Percentiles rank a stretch among this genome's conserved stretches.
These are phyloP conservation scores for Xenoacremonium recifei DNA, from an alignment of 2,329 filamentous ascomycete species.

Conservation along the genomic window DNA sequence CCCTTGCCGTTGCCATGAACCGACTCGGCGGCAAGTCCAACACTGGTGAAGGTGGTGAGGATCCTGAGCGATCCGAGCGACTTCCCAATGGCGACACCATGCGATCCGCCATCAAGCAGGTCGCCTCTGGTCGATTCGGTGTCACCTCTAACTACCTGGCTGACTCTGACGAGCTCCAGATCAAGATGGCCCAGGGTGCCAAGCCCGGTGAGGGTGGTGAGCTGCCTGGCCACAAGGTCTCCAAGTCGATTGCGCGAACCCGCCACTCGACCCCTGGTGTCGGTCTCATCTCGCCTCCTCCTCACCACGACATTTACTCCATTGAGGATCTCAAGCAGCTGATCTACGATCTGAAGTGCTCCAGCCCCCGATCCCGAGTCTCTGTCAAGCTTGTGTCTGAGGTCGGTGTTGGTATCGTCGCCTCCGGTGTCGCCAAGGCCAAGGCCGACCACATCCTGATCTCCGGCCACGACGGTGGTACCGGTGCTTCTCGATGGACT, in stretches of 20 bases:
- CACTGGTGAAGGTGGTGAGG: conserved; percentile 95
- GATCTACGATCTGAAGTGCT: conserved; percentile 97
- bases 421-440: conserved; percentile 94
- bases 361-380: conserved; percentile 85
- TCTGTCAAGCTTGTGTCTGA: conserved; percentile 98
- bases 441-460: conserved; percentile 97
- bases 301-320: conserved; percentile 97
- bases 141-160: conserved; percentile 93
- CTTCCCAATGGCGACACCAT: conserved; percentile 94
- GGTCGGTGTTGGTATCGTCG: conserved; percentile 95
- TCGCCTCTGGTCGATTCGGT: conserved; percentile 93
- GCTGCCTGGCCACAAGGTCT: conserved; percentile 94
- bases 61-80: conserved; percentile 82
- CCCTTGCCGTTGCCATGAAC: conserved; percentile 95
- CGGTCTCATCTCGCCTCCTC: conserved; percentile 91
- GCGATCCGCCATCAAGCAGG: conserved; percentile 96
- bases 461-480: conserved; percentile 94
- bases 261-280: conserved; percentile 96
- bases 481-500: conserved; percentile 94
- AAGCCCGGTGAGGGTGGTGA: conserved; percentile 98
- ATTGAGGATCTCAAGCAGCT: conserved; percentile 98
- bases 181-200: conserved; percentile 98
- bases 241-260: conserved; percentile 88
- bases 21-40: conserved; percentile 94
- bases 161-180: conserved; percentile 93